A percentile compares a stretch with the other conserved stretches of the same genome.
These are phyloP conservation scores for Gynochthodes officinalis DNA, from an alignment of 257 asterid genomes.

Conservation along the genomic window DNA sequence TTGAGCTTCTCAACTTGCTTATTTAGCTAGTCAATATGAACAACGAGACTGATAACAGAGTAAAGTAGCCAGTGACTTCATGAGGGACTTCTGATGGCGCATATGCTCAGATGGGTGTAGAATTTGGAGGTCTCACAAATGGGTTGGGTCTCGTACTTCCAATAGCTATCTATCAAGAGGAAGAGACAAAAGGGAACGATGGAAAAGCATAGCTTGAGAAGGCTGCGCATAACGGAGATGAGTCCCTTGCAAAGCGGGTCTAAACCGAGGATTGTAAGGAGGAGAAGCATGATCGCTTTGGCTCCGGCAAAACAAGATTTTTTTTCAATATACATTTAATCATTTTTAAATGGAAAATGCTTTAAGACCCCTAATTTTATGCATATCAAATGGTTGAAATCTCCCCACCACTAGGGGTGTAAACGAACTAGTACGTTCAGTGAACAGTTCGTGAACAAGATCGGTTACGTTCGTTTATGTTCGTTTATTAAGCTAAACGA, in stretches of 20 bases:
- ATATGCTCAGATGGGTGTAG: constrained; percentile 83
- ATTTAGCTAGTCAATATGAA: constrained; percentile 56
- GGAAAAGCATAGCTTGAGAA: constrained; percentile 74
- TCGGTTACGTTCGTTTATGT: too few species aligned
- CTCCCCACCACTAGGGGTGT: too few species aligned
- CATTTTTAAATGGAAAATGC: too few species aligned
- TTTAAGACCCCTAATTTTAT: too few species aligned
- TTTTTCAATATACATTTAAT: too few species aligned
- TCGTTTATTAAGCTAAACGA: too few species aligned
- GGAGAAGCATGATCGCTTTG: constrained; percentile 89
- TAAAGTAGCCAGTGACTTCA: constrained; percentile 97
- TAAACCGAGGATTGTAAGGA: constrained; percentile 85
- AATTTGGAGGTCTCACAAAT: constrained; percentile 57
- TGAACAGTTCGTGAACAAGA: too few species aligned
- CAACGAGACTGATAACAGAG: constrained; percentile 76
- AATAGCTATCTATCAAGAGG: constrained; percentile 81
- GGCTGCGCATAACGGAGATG: constrained; percentile 65
- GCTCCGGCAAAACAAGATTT: too few species aligned
- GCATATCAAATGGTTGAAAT: too few species aligned
- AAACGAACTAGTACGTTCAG: too few species aligned
- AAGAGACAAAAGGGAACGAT: constrained; percentile 88
- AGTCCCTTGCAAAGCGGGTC: constrained; percentile 82
- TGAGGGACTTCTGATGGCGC: constrained; percentile 91
- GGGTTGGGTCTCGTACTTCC: constrained; percentile 91
- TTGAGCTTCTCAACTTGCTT: constrained; percentile 46